Evolutionary conservation across 495 filamentous ascomycete species (phyloP), one percentile per base, ranked within the genome.

Genomic region (Ramalina intermedia): DNA sequence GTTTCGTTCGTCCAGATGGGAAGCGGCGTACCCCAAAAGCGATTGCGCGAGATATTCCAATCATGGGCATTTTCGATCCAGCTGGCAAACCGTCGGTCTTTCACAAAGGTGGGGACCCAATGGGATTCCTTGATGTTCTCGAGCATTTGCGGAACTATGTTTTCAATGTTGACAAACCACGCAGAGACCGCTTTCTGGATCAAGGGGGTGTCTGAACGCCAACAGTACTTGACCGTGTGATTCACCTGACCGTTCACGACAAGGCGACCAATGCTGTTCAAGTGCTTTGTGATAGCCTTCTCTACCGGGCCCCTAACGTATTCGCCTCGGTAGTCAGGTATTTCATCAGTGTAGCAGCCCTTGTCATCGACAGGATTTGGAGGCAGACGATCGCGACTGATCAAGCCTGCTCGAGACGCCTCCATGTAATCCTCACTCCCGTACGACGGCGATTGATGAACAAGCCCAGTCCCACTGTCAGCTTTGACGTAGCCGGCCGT

Each of bases 351-450:
- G 65, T 88, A 98, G 55, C 72, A 69, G 45, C 91, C 91, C 40
- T 72, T 72, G 2, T 87, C 83, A 56, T 94, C 80, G 12, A 96
- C 84, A 2, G 91, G 91, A 60, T 94, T 94, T 12, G 91, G 90
- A 17, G 91, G 87, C 24, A 75, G 71, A 36, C 87, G 83, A 43
- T 76, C 72, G 44, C 85, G 81, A 50, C 63, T 79, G 50, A 96
- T 84, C 41, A 96, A 74, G 42, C 89, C 91, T 43, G 73, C 65
- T 50, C 84, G 77, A 51, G 89, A 55, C 3, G 85, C 86, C 38
- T 90, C 78, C 53, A 79, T 80, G 70, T 94, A 98, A 79, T 98
- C 91, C 49, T 96, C 91, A 65, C 94, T 88, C 72, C 91, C 91
- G 61, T 89, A 96, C 0, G 88, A 87, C 11, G 93, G 93, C 12